Base-by-base conservation (phyloP, 148 eudicot genomes). In the Hydrangea macrophylla region DNA sequence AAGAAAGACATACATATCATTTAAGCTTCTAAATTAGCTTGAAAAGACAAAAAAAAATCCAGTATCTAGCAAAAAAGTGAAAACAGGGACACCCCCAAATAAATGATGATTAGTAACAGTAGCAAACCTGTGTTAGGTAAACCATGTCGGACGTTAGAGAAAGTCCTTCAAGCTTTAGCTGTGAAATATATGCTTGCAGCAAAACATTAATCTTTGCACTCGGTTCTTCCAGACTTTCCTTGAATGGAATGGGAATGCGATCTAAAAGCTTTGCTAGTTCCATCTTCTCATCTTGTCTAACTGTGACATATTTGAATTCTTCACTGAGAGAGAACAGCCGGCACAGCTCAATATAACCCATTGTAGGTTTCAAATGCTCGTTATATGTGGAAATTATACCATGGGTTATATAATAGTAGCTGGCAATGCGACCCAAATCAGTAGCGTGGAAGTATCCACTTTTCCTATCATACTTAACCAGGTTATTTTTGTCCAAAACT, bases 311-410 rank as follows among this genome's bases (percentile, higher is more conserved):
- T 65, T 86, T 88, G 74, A 91, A 91, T 70, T 91, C 97, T 77
- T 91, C 97, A 61, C 97, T 91, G 73, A 91, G 97, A 33, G 97
- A 91, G 74, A 91, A 91, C 68, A 91, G 66, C 37, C 94, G 91
- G 70, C 97, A 91, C 18, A 91, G 94, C 76, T 91, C 97, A 66
- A 88, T 91, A 73, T 91, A 94, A 78, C 94, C 94, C 97, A 88
- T 91, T 7, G 94, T 88, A 33, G 94, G 94, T 75, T 91, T 91
- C 83, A 71, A n/a, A n/a, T n/a, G n/a, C n/a, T n/a, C n/a, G n/a
- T n/a, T n/a, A n/a, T n/a, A n/a, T n/a, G n/a, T n/a, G n/a, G n/a
- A n/a, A n/a, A n/a, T n/a, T n/a, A n/a, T n/a, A n/a, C n/a, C n/a
- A n/a, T n/a, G n/a, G n/a, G n/a, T n/a, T n/a, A n/a, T n/a, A n/a